Conservation (phyloP, 1,284 basidiomycete species). For the Ceratobasidium sp. region DNA sequence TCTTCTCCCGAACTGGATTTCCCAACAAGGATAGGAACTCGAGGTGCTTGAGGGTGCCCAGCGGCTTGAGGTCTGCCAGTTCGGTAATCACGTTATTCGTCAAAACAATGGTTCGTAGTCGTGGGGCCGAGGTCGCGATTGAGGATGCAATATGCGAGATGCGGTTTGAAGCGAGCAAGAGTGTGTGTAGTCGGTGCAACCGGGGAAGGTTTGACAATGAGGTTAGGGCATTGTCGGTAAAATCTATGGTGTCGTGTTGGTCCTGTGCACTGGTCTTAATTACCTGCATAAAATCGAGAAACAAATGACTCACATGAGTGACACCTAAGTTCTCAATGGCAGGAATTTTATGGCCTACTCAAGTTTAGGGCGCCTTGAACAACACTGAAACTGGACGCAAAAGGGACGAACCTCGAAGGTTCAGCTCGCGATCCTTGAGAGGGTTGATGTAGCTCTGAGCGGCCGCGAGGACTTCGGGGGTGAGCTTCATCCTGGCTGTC, state of each 20-base stretch:
- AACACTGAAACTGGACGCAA: conserved; percentile 34
- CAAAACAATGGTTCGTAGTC: conserved; percentile 78
- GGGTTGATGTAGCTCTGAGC: conserved; percentile 82
- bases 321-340: conserved; percentile 99
- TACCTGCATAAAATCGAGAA: neutral
- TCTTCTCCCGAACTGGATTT: conserved; percentile 90
- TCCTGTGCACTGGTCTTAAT: conserved; percentile 58
- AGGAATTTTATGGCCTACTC: conserved; percentile 90
- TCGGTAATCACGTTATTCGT: conserved; percentile 77
- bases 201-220: conserved; percentile 86
- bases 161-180: conserved; percentile 87
- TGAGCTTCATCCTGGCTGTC: conserved; percentile 74
- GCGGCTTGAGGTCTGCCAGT: conserved; percentile 82
- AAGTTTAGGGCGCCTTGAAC: conserved; percentile 42
- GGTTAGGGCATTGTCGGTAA: conserved; percentile 93
- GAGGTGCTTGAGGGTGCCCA: conserved; percentile 78
- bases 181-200: conserved; percentile 75
- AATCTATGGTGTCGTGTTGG: conserved; percentile 92
- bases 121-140: conserved; percentile 80
- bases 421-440: conserved; percentile 91
- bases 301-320: conserved; percentile 70
- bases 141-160: conserved; percentile 81
- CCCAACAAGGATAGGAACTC: conserved; percentile 83
- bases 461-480: conserved; percentile 84
- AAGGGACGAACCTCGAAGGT: conserved; percentile 79